Evolutionary conservation across 164 flowering plant species (phyloP), one percentile per base, ranked within the genome.

Genomic region (Pachysandra terminalis): DNA sequence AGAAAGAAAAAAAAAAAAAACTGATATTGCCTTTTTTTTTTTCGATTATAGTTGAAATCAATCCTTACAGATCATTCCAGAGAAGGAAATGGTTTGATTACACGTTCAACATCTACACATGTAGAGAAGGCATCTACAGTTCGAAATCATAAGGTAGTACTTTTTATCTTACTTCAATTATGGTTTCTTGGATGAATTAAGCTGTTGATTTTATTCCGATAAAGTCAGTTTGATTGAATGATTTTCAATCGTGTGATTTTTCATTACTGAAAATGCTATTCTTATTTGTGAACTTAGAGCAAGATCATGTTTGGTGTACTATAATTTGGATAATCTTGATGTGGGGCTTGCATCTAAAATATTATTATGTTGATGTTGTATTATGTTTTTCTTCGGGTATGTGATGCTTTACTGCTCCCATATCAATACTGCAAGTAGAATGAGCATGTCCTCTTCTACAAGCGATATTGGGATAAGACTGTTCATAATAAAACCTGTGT

Each of bases 41-140:
- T 59, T 5, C 5, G 56, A 19, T 5, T 35, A 56, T 72, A 85
- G 90, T 62, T 85, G 69, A 77, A 79, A 56, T 58, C 70, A 56
- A 57, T 71, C 60, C 73, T 76, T 27, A 56, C 67, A 68, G 85
- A 75, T 49, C 45, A 41, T 41, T 64, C 69, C n/a, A 61, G 45
- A 66, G 80, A 73, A 79, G 77, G 37, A 49, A 66, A 66, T 48
- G 27, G 32, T 63, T 71, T 73, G 28, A 41, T 63, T 27, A 25
- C 63, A 21, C 58, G 24, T 32, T 71, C 81, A 59, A 48, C 69
- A 65, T 28, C 70, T 19, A 37, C 80, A 84, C 10, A 56, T 57
- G 1, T 67, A 75, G 48, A n/a, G n/a, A 67, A 72, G 40, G 52
- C 67, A 32, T 68, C 79, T 67, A 58, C 64, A 59, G 40, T 53